Base-by-base conservation (phyloP, 2,329 filamentous ascomycete genomes). In the Ceratocystis destructans region DNA sequence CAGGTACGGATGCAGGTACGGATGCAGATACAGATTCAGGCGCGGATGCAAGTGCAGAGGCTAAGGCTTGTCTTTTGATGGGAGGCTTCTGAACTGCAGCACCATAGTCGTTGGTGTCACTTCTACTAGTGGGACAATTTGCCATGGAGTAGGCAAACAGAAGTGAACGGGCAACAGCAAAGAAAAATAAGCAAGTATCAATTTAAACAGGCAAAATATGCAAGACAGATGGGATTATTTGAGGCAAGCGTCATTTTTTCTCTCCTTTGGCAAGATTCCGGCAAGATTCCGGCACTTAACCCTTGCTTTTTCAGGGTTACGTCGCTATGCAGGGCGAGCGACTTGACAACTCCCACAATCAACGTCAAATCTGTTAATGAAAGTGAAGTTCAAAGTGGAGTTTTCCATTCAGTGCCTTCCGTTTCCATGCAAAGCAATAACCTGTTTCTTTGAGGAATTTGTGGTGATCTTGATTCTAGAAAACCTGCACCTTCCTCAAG, bases 191-290 rank as follows among this genome's bases (percentile, higher is more conserved):
- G 55, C 28, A 10, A 12, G 25, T 59, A 33, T 33, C 25, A 59
- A 37, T 28, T 28, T 28, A 59, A 59, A 59, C 55, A 59, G 55
- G 55, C 55, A 59, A 59, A 59, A n/a, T 59, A 59, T 59, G 55
- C 55, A 33, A 59, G 28, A 37, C 31, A 20, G 31, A 59, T 10
- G 7, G 55, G 15, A 37, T 59, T 33, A 2, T 59, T 37, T 59
- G 55, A 12, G 28, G 20, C 12, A 59, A 37, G 55, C 28, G 28
- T 59, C 33, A 57, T 33, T 59, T 59, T 59, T 59, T 59, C n/a
- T 25, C 25, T n/a, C 12, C 6, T 25, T 20, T n/a, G 25, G 55
- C 25, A 20, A 7, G 17, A 31, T 59, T 59, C 55, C 55, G 55
- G 55, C 55, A 59, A 59, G 12, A n/a, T 59, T 59, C 55, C 55